These are phyloP conservation scores for Pseudocercospora crystallina DNA, from an alignment of 2,329 filamentous ascomycete species.

Conservation along the genomic window DNA sequence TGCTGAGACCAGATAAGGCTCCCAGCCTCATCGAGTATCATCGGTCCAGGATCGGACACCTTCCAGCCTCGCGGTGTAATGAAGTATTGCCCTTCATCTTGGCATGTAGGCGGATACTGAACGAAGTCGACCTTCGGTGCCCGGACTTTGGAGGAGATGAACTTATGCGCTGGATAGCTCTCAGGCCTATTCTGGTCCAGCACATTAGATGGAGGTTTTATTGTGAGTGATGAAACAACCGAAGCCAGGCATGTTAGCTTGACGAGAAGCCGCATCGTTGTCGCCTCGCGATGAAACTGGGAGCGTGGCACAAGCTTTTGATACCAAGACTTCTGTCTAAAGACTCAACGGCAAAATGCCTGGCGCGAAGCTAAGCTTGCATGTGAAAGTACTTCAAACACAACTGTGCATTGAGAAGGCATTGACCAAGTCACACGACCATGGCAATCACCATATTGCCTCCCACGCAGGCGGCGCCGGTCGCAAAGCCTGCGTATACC, in stretches of 20 bases:
- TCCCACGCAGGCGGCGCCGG: constrained; percentile 44
- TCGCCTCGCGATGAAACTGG: no score
- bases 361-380: no score
- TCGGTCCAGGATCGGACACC: constrained; percentile 24
- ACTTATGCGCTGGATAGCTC: constrained; percentile 17
- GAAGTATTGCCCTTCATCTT: constrained; percentile 23
- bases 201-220: no score
- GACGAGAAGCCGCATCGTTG: no score
- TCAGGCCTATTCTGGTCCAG: neutral
- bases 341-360: no score
- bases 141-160: constrained; percentile 17
- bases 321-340: no score
- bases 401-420: no score
- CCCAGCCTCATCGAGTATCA: constrained; percentile 29
- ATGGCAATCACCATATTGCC: constrained; percentile 63
- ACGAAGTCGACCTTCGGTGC: constrained; percentile 18
- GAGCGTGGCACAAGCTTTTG: no score
- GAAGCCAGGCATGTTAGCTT: no score
- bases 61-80: constrained; percentile 27
- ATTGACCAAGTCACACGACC: no score
- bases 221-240: no score
- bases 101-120: constrained; percentile 14
- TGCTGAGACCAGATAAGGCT: constrained; percentile 27
- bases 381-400: no score
- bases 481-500: constrained; percentile 20